Evolutionary conservation across 805 yeast species (phyloP).

Genomic region (Ogataea polymorpha): DNA sequence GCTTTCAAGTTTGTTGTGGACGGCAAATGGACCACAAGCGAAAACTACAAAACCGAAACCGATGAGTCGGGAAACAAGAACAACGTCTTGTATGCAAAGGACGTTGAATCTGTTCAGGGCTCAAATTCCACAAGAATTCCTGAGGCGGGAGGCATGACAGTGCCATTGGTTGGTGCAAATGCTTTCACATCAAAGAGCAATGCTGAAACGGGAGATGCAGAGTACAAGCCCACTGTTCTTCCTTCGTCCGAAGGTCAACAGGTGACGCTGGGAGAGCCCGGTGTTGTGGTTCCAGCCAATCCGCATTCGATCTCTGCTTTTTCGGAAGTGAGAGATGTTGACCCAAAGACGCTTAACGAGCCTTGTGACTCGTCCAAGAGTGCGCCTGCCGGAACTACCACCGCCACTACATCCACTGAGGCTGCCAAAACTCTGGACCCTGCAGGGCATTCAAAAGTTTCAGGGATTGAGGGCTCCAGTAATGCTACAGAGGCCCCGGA

Average conservation of each 20-base stretch:
- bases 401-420: background rate
- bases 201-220: constrained; percentile 57
- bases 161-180: constrained; percentile 18
- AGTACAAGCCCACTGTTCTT: constrained; percentile 54
- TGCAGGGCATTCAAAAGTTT: constrained; percentile 17
- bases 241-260: constrained; percentile 45
- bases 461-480: constrained; percentile 52
- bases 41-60: constrained; percentile 38
- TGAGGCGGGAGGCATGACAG: constrained; percentile 45
- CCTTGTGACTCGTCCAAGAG: constrained; percentile 12
- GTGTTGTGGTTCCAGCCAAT: constrained; percentile 62
- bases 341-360: constrained; percentile 57
- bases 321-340: constrained; percentile 51
- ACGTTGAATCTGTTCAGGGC: constrained; percentile 34
- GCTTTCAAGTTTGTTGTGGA: constrained; percentile 58
- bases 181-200: constrained; percentile 1
- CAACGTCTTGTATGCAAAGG: constrained; percentile 42
- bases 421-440: constrained; percentile 25
- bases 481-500: constrained; percentile 12
- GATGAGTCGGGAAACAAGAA: constrained; percentile 52
- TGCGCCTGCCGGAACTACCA: constrained; percentile 11
- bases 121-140: constrained; percentile 36
- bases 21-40: constrained; percentile 51
- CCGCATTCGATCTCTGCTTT: constrained; percentile 67
- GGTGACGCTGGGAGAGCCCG: constrained; percentile 64